A percentile compares a stretch with the other conserved stretches of the same genome.
Conservation (phyloP, 306 rosid genomes). For the Vigna unguiculata region DNA sequence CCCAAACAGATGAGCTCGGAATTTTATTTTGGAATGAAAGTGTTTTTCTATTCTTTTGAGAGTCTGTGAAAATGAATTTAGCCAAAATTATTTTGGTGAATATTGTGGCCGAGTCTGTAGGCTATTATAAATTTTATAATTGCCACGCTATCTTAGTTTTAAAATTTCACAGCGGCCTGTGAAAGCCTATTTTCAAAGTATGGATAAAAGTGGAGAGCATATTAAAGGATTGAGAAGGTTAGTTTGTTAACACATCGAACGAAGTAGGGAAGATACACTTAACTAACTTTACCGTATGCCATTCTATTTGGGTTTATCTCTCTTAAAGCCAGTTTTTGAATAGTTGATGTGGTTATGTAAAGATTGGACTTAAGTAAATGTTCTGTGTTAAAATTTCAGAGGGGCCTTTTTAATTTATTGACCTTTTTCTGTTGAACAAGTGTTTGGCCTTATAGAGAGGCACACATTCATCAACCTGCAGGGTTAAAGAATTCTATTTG, state of each 20-base stretch:
- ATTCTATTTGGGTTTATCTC: too few species aligned
- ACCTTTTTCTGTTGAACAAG: neutral
- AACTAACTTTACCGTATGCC: too few species aligned
- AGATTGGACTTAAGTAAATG: too few species aligned
- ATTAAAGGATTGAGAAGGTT: too few species aligned
- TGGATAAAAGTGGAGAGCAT: neutral
- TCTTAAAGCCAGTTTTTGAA: too few species aligned
- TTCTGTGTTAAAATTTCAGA: too few species aligned
- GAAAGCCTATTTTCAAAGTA: neutral
- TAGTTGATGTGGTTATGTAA: too few species aligned
- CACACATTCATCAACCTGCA: neutral
- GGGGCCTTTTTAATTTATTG: neutral
- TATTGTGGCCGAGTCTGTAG: neutral
- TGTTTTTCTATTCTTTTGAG: neutral
- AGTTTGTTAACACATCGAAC: too few species aligned
- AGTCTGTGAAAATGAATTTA: neutral
- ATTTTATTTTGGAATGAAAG: neutral
- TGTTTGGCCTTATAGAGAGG: neutral
- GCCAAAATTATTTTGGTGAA: constrained; percentile 1
- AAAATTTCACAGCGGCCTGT: too few species aligned
- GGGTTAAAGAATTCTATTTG: too few species aligned
- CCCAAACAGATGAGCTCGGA: constrained; percentile 4
- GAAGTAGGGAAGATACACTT: too few species aligned
- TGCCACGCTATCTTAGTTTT: too few species aligned
- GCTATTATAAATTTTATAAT: neutral